These are phyloP conservation scores for Sporothrix globosa DNA, from an alignment of 2,329 filamentous ascomycete genomes.

Conservation along the genomic window DNA sequence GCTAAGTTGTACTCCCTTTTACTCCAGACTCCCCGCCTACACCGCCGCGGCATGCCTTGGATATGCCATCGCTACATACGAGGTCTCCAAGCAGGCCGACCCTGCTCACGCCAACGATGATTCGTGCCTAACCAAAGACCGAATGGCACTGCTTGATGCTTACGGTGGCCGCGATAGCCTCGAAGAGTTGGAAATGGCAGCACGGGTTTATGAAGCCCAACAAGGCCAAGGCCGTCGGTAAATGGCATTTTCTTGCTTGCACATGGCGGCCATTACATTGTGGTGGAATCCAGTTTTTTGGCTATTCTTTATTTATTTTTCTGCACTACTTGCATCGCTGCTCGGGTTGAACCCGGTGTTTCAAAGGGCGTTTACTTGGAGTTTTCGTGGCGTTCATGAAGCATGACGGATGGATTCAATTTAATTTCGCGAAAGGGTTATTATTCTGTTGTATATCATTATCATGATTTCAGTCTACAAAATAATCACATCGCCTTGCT, in stretches of 20 bases:
- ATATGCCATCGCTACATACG: conserved; percentile 30
- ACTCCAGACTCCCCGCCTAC: conserved; percentile 30
- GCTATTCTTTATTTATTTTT: background rate
- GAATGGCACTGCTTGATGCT: conserved; percentile 39
- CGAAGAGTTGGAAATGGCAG: conserved; percentile 42
- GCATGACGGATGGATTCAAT: too few species aligned
- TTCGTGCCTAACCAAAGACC: conserved; percentile 15
- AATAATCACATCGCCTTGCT: too few species aligned
- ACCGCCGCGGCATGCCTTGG: conserved; percentile 30
- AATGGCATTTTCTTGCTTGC: background rate
- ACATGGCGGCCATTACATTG: background rate
- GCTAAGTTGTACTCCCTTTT: background rate
- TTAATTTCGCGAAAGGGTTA: too few species aligned
- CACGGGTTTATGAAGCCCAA: conserved; percentile 41
- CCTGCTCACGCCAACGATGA: conserved; percentile 26
- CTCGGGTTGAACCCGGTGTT: background rate
- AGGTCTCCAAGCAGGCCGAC: conserved; percentile 25
- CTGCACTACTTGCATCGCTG: background rate
- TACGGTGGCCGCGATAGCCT: conserved; percentile 42
- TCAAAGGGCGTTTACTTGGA: background rate
- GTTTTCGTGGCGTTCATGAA: background rate
- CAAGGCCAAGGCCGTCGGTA: conserved; percentile 27
- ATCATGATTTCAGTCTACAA: too few species aligned
- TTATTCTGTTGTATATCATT: too few species aligned
- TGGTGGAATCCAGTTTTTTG: background rate